Conservation (phyloP, 306 rosid species). For the Chamaecrista fasciculata region DNA sequence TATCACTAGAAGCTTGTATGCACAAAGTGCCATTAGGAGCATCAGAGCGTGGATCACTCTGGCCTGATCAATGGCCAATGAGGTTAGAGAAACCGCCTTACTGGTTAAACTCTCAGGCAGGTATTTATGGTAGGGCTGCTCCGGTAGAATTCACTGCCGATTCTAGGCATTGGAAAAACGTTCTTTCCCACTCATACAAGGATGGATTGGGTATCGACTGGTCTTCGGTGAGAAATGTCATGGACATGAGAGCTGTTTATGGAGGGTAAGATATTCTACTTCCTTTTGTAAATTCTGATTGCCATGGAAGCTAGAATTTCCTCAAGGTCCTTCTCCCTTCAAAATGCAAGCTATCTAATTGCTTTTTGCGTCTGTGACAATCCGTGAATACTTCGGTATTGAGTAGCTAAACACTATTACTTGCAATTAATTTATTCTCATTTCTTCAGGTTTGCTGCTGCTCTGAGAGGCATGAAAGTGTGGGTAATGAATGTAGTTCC, state of each 20-base stretch:
- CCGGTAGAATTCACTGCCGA: constrained; percentile 62
- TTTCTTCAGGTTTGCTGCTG: constrained; percentile 70
- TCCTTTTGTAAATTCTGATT: constrained; percentile 15
- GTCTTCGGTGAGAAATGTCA: constrained; percentile 75
- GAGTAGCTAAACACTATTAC: background rate
- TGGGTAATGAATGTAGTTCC: constrained; percentile 93
- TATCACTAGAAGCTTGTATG: constrained; percentile 66
- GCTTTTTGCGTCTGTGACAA: background rate
- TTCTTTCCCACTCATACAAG: constrained; percentile 60
- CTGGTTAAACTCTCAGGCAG: constrained; percentile 66
- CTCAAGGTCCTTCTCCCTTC: background rate
- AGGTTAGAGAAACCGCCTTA: constrained; percentile 82
- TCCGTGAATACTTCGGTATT: too few species aligned
- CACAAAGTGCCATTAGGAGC: constrained; percentile 56
- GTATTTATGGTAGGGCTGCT: constrained; percentile 59
- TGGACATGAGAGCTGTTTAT: constrained; percentile 87
- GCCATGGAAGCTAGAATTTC: background rate
- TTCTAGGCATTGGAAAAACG: constrained; percentile 65
- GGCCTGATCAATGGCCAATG: constrained; percentile 77
- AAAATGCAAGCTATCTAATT: background rate
- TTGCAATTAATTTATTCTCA: background rate
- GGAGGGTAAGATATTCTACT: constrained; percentile 68
- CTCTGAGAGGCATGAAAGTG: constrained; percentile 53
- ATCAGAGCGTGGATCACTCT: constrained; percentile 62
- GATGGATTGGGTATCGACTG: constrained; percentile 72